These are phyloP conservation scores for Orychophragmus violaceus DNA, from an alignment of 345 rosid species.

Conservation along the genomic window DNA sequence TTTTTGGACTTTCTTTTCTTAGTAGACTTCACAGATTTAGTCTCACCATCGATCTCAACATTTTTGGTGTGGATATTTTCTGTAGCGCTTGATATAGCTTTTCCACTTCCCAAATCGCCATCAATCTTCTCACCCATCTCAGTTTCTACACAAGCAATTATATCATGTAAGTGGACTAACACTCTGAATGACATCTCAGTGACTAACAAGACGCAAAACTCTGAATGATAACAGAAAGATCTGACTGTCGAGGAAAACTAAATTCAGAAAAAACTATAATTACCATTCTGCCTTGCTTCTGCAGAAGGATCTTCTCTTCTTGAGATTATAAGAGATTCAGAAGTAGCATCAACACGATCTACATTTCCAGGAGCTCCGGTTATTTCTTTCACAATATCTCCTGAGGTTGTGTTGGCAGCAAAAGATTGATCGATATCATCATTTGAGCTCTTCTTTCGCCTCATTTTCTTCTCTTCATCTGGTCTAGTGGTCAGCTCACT, in stretches of 20 bases:
- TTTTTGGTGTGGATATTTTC: neutral
- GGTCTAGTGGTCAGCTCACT: neutral
- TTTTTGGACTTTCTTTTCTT: conserved; percentile 45
- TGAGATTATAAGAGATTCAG: neutral
- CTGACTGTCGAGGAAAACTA: neutral
- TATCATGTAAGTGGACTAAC: neutral
- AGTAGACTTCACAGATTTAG: conserved; percentile 26
- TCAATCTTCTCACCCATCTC: conserved; percentile 3
- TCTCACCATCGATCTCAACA: neutral
- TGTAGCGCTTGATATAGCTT: conserved; percentile 7
- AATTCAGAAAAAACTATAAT: neutral
- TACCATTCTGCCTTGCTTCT: conserved; percentile 5
- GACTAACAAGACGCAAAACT: conserved; percentile 5
- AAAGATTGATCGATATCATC: neutral
- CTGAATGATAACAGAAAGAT: neutral
- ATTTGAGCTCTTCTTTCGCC: conserved; percentile 1
- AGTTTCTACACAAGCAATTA: neutral
- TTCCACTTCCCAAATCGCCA: neutral
- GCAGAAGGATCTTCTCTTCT: neutral
- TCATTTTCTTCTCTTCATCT: neutral
- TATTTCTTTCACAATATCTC: neutral
- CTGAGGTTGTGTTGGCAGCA: neutral
- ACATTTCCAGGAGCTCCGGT: conserved; percentile 1
- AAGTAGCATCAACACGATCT: neutral
- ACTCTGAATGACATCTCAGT: neutral